Base-by-base conservation (phyloP, 2,329 filamentous ascomycete species). In the Colletotrichum tofieldiae region DNA sequence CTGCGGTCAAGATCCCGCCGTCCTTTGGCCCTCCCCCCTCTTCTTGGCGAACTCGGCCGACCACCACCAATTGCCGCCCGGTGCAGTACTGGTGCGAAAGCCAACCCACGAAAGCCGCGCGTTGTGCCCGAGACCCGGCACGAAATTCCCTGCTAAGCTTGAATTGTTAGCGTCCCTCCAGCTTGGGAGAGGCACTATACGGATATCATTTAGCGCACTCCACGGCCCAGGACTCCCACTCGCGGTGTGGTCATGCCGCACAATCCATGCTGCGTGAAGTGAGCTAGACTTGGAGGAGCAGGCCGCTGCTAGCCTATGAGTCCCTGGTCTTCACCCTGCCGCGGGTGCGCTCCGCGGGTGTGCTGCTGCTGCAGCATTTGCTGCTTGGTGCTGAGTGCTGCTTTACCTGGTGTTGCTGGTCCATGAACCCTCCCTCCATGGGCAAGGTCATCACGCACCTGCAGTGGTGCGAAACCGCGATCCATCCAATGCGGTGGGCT, bases 161-260 rank as follows among this genome's bases (percentile, higher is more conserved):
- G 65, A 70, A 60, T 55, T 61, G 32, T 59, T 72, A 65, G 70
- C 70, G 70, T 72, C 39, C 70, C 52, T 69, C 45, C 32, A 59
- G 54, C 65, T 43, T 49, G 69, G 59, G 37, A 64, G 37, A 8
- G 23, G 8, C 56, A 18, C 39, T 9, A 20, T 41, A 43, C 16
- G 56, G 5, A 26, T 43, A n/a, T 26, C 9, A 41, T 68, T 37
- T 58, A 52, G 58, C 41, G 45, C 56, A 35, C 45, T 41, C 62
- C 54, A 52, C 45, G 23, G 43, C 55, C 54, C 41, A 67, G 47
- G 58, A 56, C 26, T n/a, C 56, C 64, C 54, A 45, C 45, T 39
- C 64, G 32, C 20, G 47, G 35, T 26, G 29, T 29, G 54, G 58
- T n/a, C 58, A 47, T 29, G 43, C 62, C 39, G 39, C 68, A 49